These are phyloP conservation scores for Groenewaldozyma sp. DNA, from an alignment of 1,139 yeast species.

Conservation along the genomic window DNA sequence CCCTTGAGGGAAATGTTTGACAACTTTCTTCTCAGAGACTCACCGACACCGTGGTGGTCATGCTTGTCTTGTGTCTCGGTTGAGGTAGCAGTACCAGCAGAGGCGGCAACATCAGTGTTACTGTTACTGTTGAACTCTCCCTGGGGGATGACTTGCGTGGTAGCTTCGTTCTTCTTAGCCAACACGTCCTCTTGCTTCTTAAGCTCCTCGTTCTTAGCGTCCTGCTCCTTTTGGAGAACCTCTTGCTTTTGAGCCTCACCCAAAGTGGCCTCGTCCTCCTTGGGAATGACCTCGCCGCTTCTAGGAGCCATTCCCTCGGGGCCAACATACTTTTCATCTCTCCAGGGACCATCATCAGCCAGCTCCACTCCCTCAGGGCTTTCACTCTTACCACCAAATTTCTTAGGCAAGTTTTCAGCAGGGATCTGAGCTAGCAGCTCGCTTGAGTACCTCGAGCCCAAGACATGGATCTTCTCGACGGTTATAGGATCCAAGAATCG, in stretches of 20 bases:
- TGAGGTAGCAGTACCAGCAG: background rate
- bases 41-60: background rate
- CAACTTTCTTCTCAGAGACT: background rate
- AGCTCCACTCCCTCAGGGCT: constrained; percentile 72
- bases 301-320: constrained; percentile 32
- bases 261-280: constrained; percentile 7
- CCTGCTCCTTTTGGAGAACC: background rate
- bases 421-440: constrained; percentile 91
- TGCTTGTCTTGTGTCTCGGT: background rate
- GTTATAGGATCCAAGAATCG: constrained; percentile 96
- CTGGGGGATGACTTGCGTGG: background rate
- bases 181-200: background rate
- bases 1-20: background rate
- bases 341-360: constrained; percentile 96
- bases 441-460: constrained; percentile 68
- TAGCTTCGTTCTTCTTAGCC: background rate
- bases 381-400: constrained; percentile 78
- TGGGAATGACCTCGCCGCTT: constrained; percentile 3
- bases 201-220: background rate
- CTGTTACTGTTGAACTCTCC: too few species aligned
- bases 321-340: constrained; percentile 64
- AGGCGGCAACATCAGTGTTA: background rate
- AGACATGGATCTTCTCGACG: constrained; percentile 87
- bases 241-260: constrained; percentile 6
- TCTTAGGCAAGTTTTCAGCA: constrained; percentile 78